phyloP scores from a whole-genome alignment of 495 filamentous ascomycete species.

The Podospora sp. region DNA sequence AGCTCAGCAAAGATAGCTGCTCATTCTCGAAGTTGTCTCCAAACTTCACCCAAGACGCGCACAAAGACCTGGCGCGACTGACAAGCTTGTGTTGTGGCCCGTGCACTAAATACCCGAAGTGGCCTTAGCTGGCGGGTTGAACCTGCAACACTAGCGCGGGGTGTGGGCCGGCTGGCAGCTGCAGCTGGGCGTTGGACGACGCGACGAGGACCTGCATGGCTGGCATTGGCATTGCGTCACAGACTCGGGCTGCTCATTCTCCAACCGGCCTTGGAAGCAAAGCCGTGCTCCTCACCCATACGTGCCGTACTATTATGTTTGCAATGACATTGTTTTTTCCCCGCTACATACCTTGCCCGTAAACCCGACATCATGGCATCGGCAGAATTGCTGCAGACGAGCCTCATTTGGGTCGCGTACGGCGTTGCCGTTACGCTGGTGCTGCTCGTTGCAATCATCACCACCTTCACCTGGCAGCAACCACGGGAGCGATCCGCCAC shows the following conservation, averaged over 20 bases:
- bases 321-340: not conserved
- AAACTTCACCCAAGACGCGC: not conserved
- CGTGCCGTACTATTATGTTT: not conserved
- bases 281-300: not conserved
- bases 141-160: not conserved
- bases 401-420: constrained; percentile 91
- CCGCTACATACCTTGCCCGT: not conserved
- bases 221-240: constrained; percentile 33
- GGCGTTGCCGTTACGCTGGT: constrained; percentile 74
- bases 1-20: not conserved
- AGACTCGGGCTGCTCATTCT: constrained; percentile 11
- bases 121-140: not conserved
- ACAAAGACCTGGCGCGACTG: not conserved
- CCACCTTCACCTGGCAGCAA: constrained; percentile 84
- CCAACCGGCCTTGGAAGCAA: not conserved
- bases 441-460: constrained; percentile 71
- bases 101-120: not conserved
- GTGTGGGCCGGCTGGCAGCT: constrained; percentile 27
- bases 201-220: constrained; percentile 1
- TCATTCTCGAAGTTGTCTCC: not conserved
- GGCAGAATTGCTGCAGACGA: constrained; percentile 69
- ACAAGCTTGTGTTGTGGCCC: not conserved
- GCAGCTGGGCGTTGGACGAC: constrained; percentile 3
- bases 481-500: constrained; percentile 80
- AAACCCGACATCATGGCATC: constrained; percentile 53